phyloP scores from a whole-genome alignment of 2,329 filamentous ascomycete genomes.

The Arthrobotrys pseudoclavata region DNA sequence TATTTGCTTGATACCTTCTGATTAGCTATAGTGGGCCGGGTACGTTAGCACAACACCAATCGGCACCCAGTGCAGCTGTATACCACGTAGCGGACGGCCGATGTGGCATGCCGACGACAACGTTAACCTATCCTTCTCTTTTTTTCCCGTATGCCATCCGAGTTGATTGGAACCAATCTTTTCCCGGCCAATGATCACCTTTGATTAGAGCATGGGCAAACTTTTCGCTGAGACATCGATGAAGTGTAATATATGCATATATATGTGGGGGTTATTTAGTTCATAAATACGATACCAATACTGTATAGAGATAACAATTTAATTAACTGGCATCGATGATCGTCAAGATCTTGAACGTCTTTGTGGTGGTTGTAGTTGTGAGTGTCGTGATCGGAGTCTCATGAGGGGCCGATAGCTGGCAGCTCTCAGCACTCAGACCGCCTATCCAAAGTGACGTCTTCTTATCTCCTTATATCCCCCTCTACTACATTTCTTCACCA shows the following conservation, averaged over 20 bases:
- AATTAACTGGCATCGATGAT: too few species aligned
- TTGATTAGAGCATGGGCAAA: constrained; percentile 10
- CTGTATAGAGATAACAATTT: neutral
- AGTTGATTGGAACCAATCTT: neutral
- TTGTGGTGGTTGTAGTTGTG: too few species aligned
- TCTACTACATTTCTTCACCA: too few species aligned
- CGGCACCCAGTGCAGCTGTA: constrained; percentile 9
- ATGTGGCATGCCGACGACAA: constrained; percentile 22
- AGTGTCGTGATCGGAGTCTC: too few species aligned
- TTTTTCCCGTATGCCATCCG: neutral
- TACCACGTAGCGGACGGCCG: constrained; percentile 16
- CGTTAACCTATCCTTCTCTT: neutral
- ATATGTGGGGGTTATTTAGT: neutral
- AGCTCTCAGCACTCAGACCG: neutral
- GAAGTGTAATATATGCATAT: too few species aligned
- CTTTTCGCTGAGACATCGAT: neutral
- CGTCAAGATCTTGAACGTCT: too few species aligned
- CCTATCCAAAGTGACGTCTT: neutral
- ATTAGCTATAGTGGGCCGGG: neutral
- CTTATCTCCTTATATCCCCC: too few species aligned
- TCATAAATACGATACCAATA: neutral
- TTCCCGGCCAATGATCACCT: neutral
- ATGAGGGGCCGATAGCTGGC: too few species aligned
- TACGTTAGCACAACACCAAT: neutral
- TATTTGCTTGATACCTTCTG: neutral